Conservation (phyloP, 768 basidiomycete species). For the Boletus eberwhitei region DNA sequence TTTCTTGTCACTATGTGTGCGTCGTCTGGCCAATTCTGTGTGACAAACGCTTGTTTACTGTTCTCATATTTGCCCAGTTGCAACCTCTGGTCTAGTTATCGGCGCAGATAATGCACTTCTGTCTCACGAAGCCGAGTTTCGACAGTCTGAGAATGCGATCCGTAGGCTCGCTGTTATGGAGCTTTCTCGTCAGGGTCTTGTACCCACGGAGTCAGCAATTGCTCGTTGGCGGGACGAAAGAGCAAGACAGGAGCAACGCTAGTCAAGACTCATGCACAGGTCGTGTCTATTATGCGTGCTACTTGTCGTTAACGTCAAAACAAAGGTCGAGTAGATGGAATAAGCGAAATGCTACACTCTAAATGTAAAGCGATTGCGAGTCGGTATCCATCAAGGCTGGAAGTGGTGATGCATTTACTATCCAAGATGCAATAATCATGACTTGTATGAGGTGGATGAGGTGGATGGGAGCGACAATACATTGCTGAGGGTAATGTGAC, state of each 20-base stretch:
- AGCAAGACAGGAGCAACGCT: conserved; percentile 17
- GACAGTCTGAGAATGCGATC: conserved; percentile 63
- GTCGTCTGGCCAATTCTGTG: conserved; percentile 22
- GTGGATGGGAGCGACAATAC: conserved; percentile 11
- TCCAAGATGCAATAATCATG: conserved; percentile 11
- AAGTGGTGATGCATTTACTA: conserved; percentile 6
- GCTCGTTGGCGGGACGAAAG: conserved; percentile 67
- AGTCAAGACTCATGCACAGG: conserved; percentile 5
- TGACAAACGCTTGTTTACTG: neutral
- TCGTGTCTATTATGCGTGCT: conserved; percentile 7
- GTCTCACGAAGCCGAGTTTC: conserved; percentile 62
- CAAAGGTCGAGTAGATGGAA: neutral
- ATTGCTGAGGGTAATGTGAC: conserved; percentile 9
- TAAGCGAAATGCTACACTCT: conserved; percentile 20
- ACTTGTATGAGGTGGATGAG: conserved; percentile 1
- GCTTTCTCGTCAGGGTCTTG: conserved; percentile 67
- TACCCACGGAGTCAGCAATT: conserved; percentile 83
- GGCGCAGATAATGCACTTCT: conserved; percentile 75
- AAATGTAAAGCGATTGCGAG: conserved; percentile 3
- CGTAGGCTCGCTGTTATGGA: conserved; percentile 73
- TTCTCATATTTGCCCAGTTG: conserved; percentile 39
- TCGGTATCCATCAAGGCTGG: neutral
- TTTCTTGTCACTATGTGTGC: conserved; percentile 73
- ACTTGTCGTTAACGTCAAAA: conserved; percentile 7
- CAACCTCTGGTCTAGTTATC: conserved; percentile 66